These are phyloP conservation scores for Adansonia digitata DNA, from an alignment of 345 rosid species.

Conservation along the genomic window DNA sequence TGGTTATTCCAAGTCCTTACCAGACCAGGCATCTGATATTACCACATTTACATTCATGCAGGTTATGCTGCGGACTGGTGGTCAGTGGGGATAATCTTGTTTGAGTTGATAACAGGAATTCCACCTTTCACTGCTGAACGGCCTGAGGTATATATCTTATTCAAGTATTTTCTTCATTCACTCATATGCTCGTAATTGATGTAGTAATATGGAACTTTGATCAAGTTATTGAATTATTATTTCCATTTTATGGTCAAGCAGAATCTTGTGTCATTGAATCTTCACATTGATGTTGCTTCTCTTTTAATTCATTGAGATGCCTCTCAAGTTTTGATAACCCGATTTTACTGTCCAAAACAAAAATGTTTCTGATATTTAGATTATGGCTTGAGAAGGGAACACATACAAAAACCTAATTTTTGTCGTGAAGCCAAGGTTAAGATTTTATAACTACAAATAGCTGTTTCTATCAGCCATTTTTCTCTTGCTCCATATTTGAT, in stretches of 20 bases:
- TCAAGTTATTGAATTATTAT: not conserved
- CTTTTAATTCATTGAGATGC: constrained; percentile 2
- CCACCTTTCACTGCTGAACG: constrained; percentile 71
- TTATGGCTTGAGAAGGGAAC: not conserved
- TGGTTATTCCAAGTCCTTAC: constrained; percentile 9
- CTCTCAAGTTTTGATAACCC: not conserved
- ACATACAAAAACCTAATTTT: not conserved
- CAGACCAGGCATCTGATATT: constrained; percentile 19
- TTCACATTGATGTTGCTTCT: constrained; percentile 3
- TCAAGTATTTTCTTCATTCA: not conserved
- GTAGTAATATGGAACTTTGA: not conserved
- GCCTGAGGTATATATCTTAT: constrained; percentile 55
- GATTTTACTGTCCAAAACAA: not conserved
- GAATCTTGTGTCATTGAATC: constrained; percentile 4
- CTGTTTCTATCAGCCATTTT: not conserved
- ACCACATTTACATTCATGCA: constrained; percentile 33
- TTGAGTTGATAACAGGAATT: constrained; percentile 70
- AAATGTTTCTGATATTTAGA: not conserved
- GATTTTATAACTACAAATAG: not conserved
- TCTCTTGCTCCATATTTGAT: not conserved
- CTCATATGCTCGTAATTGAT: not conserved
- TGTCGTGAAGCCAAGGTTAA: not conserved
- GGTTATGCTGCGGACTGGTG: constrained; percentile 87
- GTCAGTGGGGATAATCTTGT: constrained; percentile 85
- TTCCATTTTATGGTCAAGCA: not conserved